phyloP scores from a whole-genome alignment of 2,329 filamentous ascomycete species.

The Fusarium robinianum region DNA sequence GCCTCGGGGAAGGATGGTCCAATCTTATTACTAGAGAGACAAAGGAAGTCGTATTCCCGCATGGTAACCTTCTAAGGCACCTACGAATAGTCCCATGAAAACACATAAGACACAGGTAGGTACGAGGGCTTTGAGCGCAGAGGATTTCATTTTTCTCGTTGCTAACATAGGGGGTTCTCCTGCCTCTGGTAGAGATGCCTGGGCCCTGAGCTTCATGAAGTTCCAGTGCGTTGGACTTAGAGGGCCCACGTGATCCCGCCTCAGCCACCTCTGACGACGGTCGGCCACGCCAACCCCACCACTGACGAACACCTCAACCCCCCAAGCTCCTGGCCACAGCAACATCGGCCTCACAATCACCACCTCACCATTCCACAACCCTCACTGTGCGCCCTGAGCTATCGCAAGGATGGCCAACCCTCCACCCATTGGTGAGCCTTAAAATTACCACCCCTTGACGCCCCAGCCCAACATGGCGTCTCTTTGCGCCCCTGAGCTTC shows the following conservation, averaged over 20 bases:
- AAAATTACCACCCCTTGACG: constrained; percentile 10
- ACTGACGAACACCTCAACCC: constrained; percentile 41
- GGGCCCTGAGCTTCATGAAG: too few relatives aligned
- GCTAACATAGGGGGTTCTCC: too few relatives aligned
- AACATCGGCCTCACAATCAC: constrained; percentile 26
- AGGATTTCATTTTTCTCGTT: too few relatives aligned
- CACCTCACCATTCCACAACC: constrained; percentile 23
- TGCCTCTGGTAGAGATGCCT: too few relatives aligned
- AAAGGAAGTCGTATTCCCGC: too few relatives aligned
- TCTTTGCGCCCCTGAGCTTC: constrained; percentile 19
- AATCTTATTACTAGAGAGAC: too few relatives aligned
- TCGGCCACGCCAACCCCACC: constrained; percentile 41
- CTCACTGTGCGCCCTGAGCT: constrained; percentile 20
- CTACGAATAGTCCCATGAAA: too few relatives aligned
- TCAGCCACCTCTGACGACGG: constrained; percentile 46
- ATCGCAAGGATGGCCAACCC: constrained; percentile 53
- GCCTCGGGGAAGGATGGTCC: too few relatives aligned
- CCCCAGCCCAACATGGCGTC: constrained; percentile 21
- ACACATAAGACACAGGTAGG: too few relatives aligned
- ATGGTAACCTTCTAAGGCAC: too few relatives aligned
- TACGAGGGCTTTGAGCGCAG: too few relatives aligned
- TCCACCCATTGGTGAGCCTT: constrained; percentile 58
- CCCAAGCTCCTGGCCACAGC: constrained; percentile 34
- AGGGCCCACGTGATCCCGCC: constrained; percentile 48
- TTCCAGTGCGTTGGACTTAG: too few relatives aligned